Base-by-base conservation (phyloP, 1,284 basidiomycete species). In the Apiotrichum sp. region DNA sequence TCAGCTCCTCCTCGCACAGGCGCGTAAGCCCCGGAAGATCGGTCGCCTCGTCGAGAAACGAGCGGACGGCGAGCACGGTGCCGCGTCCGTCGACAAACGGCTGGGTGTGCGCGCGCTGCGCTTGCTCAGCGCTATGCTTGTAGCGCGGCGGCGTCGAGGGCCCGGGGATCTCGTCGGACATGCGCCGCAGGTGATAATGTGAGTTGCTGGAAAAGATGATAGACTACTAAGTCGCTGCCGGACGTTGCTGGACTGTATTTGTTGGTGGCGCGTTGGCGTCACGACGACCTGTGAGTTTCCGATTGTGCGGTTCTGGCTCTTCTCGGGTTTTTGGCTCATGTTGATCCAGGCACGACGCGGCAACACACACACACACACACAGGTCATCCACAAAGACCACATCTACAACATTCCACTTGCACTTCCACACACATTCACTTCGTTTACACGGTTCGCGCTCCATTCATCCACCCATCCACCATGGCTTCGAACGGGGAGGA, bases 1-100 rank as follows among this genome's bases (percentile, higher is more conserved):
- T 92, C 71, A 96, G 83, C 77, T 93, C 91, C 67, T 82, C 86
- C 78, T 93, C 87, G n/a, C 93, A 87, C 60, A 96, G 82, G 38
- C 83, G 79, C 83, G 92, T 89, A 67, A 93, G 86, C 64, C 84
- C 82, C 8, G 84, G 82, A 56, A 93, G 79, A 76, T 93, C 89
- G 22, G 81, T 78, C 74, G 89, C 88, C 58, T 76, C 74, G 41
- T 57, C 56, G 22, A 56, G 55, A 42, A 65, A 75, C 3, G 56
- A 50, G 43, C 73, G 53, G 48, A 66, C 70, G 8, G 59, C 70
- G 14, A 74, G 55, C 54, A 62, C 56, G 3, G 66, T 60, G 11
- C 57, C 61, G 3, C 53, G 52, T 2, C 53, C 57, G 39, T 62
- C 61, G 38, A 55, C 7, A 43, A 62, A 59, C 22, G 57, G 53